Percentiles rank a stretch among this genome's conserved stretches.
These are phyloP conservation scores for Prunella vulgaris DNA, from an alignment of 257 asterid species.

Conservation along the genomic window DNA sequence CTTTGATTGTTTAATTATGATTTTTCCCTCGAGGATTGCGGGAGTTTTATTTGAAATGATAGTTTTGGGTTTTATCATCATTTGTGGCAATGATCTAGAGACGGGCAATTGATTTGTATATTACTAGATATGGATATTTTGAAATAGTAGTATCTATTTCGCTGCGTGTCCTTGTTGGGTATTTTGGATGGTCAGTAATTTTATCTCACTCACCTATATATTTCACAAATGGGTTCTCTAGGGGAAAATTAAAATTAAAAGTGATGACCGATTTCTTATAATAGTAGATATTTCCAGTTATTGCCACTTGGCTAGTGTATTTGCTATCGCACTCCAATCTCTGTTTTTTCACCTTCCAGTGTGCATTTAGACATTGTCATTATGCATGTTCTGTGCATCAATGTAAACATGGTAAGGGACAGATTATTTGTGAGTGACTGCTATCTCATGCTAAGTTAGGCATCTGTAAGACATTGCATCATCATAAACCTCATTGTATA, in stretches of 20 bases:
- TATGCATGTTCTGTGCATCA: neutral
- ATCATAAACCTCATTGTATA: neutral
- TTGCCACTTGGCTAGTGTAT: neutral
- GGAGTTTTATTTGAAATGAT: neutral
- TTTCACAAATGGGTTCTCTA: neutral
- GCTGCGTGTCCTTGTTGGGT: neutral
- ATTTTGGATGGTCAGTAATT: slow-evolving; percentile 4
- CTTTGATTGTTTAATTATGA: neutral
- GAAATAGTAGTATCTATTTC: neutral
- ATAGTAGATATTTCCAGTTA: neutral
- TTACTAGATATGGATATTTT: neutral
- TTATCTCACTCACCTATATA: neutral
- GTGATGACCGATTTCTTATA: neutral
- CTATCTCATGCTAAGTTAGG: slow-evolving; percentile 6
- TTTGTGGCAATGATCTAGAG: neutral
- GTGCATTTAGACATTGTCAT: neutral
- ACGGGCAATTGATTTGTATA: neutral
- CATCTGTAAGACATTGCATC: neutral
- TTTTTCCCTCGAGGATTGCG: slow-evolving; percentile 6
- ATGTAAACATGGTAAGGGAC: neutral
- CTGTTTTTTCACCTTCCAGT: neutral
- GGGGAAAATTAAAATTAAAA: neutral
- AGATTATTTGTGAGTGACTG: neutral
- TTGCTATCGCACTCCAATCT: neutral
- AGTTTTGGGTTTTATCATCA: neutral